Base-by-base conservation (phyloP, 176 grass and related monocot species). In the Phoenix roebelenii region DNA sequence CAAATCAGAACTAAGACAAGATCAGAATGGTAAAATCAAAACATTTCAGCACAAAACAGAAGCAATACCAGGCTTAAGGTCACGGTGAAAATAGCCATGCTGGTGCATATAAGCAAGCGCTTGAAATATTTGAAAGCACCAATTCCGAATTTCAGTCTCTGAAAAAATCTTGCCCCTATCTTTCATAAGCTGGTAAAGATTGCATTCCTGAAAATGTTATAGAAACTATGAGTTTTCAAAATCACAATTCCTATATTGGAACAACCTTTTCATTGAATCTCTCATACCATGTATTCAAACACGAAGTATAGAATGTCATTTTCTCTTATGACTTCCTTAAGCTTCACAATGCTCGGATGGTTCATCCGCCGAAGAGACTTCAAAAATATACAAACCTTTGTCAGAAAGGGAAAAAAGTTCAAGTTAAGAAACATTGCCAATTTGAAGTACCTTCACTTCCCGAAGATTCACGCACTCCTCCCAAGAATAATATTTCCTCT, bases 111-210 rank as follows among this genome's bases (percentile, higher is more conserved):
- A 98, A 52, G 94, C 82, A 82, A 98, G 94, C 67, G 84, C 94
- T 18, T 93, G 88, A 61, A 98, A 98, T 76, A 98, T 98, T 64
- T 98, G 94, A 85, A 92, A 98, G 60, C 82, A 89, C 94, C 88
- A 98, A 72, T 98, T 98, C 17, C 88, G 79, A 25, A 98, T 79
- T 71, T 98, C 85, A 52, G 61, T 65, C 74, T 89, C 81, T 16
- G 84, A 66, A 73, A 98, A 98, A 62, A 76, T 81, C 66, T 76
- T 92, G 58, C 72, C 79, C 74, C 79, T 98, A 61, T 98, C 94
- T 80, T 92, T 98, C 94, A 89, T 98, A 75, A 98, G 85, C 67
- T 98, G 88, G 70, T 85, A 98, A 63, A 98, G 89, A 70, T 98
- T 92, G 68, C 79, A 98, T 44, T 95, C 86, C 83, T 90, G 63